Evolutionary conservation across 2,329 filamentous ascomycete species (phyloP).

Genomic region (Xylaria sp.): DNA sequence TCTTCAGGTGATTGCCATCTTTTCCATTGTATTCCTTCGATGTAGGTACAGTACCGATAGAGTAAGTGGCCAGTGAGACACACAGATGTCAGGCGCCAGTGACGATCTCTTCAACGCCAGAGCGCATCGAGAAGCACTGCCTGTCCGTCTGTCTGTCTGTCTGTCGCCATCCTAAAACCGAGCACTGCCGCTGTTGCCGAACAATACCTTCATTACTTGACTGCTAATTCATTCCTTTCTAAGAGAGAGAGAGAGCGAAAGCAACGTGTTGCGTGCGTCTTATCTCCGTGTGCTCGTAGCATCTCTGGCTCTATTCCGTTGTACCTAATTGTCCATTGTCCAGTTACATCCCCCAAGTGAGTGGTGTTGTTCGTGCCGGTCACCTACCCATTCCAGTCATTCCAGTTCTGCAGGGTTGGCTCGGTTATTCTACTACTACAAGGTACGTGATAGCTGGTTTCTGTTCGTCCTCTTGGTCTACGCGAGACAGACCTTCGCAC

Average conservation of each 20-base stretch:
- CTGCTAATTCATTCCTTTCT: slow-evolving; percentile 16
- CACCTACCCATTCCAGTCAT: slow-evolving; percentile 19
- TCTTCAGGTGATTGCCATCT: slow-evolving; percentile 15
- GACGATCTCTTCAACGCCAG: too few species aligned
- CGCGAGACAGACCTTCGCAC: slow-evolving; percentile 42
- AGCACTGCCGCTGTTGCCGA: slow-evolving; percentile 30
- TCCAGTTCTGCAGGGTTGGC: slow-evolving; percentile 31
- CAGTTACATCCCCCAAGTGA: slow-evolving; percentile 4
- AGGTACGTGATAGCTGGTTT: slow-evolving; percentile 42
- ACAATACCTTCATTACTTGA: slow-evolving; percentile 12
- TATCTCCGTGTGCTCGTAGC: slow-evolving; percentile 22
- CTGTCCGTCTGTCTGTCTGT: too few species aligned
- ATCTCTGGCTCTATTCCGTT: slow-evolving; percentile 13
- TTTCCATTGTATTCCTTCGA: neutral
- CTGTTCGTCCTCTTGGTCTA: slow-evolving; percentile 30
- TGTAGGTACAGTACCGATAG: slow-evolving; percentile 16
- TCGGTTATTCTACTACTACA: slow-evolving; percentile 32
- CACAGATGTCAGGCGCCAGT: slow-evolving; percentile 16
- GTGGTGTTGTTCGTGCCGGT: slow-evolving; percentile 13
- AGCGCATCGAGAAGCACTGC: too few species aligned
- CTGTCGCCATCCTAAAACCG: slow-evolving; percentile 23
- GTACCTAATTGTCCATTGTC: slow-evolving; percentile 2
- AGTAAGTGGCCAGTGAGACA: neutral
- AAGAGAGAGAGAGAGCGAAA: too few species aligned
- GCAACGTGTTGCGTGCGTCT: slow-evolving; percentile 19